Percentiles rank a stretch among this genome's conserved stretches.
phyloP scores from a whole-genome alignment of 129 eudicot genomes.

The Calendula officinalis region DNA sequence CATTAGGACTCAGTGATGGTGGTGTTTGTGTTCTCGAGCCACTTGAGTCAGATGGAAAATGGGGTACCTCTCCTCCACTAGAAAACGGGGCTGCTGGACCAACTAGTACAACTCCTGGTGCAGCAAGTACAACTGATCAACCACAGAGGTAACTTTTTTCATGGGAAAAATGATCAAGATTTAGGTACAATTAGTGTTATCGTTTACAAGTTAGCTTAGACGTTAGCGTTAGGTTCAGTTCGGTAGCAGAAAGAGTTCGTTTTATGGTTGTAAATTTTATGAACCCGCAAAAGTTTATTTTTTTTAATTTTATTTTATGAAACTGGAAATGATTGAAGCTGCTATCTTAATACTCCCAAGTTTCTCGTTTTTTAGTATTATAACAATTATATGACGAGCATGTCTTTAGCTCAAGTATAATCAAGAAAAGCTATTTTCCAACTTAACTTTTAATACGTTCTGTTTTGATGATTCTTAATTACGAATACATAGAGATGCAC shows the following conservation, averaged over 20 bases:
- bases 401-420: too few relatives aligned
- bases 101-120: constrained; percentile 45
- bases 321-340: neutral
- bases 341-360: too few relatives aligned
- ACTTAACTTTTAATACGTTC: too few relatives aligned
- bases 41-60: constrained; percentile 75
- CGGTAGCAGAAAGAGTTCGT: neutral
- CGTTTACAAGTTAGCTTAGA: constrained; percentile 16
- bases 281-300: neutral
- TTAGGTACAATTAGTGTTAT: constrained; percentile 17
- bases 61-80: constrained; percentile 71
- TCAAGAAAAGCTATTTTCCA: too few relatives aligned
- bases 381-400: too few relatives aligned
- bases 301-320: neutral
- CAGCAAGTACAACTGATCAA: constrained; percentile 49
- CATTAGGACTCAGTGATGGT: constrained; percentile 79
- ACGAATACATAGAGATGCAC: too few relatives aligned
- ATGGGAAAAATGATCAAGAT: neutral
- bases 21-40: constrained; percentile 78
- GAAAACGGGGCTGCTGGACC: constrained; percentile 72
- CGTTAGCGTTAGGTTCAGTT: constrained; percentile 3
- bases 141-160: constrained; percentile 46
- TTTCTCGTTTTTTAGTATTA: too few relatives aligned
- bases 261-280: constrained; percentile 8
- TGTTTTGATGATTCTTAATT: too few relatives aligned